Conservation (phyloP, 2,329 filamentous ascomycete species). For the Aspergillus amoenus region DNA sequence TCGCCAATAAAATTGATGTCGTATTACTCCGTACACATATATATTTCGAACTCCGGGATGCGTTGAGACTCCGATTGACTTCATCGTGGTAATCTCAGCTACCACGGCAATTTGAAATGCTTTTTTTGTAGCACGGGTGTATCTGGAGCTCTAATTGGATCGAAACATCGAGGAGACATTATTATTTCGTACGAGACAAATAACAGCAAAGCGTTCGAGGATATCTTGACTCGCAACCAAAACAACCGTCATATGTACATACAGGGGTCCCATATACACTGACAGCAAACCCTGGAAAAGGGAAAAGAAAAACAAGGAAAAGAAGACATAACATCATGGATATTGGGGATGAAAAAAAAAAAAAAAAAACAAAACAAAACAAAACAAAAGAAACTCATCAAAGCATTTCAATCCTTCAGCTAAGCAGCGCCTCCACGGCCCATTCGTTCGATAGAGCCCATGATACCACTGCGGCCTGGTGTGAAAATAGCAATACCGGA, state of each 20-base stretch:
- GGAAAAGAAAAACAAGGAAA: neutral
- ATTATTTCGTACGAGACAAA: neutral
- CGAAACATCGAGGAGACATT: neutral
- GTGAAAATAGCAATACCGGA: conserved; percentile 38
- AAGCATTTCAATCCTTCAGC: neutral
- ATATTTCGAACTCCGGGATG: too few species aligned
- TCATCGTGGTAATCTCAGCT: too few species aligned
- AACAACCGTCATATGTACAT: neutral
- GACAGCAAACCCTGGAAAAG: neutral
- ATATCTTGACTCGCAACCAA: conserved; percentile 3
- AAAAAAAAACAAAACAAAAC: too few species aligned
- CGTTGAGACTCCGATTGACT: too few species aligned
- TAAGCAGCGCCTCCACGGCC: conserved; percentile 50
- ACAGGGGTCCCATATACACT: neutral
- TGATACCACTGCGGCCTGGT: conserved; percentile 66
- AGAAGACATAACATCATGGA: neutral
- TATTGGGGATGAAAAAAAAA: neutral
- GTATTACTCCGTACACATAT: too few species aligned
- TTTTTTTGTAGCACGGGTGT: neutral
- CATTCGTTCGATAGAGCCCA: conserved; percentile 88
- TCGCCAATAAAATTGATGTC: too few species aligned
- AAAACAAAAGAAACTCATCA: neutral
- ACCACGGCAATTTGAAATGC: too few species aligned
- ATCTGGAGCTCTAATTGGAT: neutral
- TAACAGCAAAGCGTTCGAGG: neutral